Base-by-base conservation (phyloP, 495 filamentous ascomycete species). In the Venustampulla echinocandica region DNA sequence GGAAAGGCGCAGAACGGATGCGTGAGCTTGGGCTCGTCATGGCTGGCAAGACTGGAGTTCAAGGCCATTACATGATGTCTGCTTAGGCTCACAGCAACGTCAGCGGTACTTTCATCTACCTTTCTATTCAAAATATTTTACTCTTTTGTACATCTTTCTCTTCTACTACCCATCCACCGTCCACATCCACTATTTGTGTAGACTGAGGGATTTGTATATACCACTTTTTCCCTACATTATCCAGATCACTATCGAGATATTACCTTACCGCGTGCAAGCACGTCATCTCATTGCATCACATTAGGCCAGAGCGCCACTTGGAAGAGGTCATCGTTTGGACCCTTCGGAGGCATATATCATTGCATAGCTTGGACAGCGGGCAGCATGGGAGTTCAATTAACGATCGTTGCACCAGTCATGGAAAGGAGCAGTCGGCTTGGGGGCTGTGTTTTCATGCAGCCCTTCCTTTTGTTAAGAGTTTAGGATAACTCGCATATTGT, bases 1-100 rank as follows among this genome's bases (percentile, higher is more conserved):
- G 92, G 38, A 85, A 86, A 62, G 92, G 92, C 39, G 85, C 84
- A 13, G 82, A 95, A 72, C 76, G 90, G 59, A 98, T 98, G 92
- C 76, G 87, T 55, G 87, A 95, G 63, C 70, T 97, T 48, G 92
- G 90, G 46, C 71, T 96, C 52, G 80, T 87, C 59, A 85, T 89
- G 71, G 85, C 84, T 45, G 87, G 77, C 61, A 86, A 84, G 69
- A 82, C 81, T 44, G 81, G 69, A 45, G 64, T 73, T 58, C 63
- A 76, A 56, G 64, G 77, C 49, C 83, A 85, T 62, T 88, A 87
- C 70, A 82, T 93, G 63, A 75, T 92, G 67, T 90, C 87, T 55
- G 71, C 88, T 56, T 90, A 75, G 70, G 37, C 49, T 44, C 20
- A 4, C 15, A 7, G 33, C 4, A 20, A 34, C 22, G 44, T 24